Conservation (phyloP, 148 eudicot genomes). For the Dysphania ambrosioides region DNA sequence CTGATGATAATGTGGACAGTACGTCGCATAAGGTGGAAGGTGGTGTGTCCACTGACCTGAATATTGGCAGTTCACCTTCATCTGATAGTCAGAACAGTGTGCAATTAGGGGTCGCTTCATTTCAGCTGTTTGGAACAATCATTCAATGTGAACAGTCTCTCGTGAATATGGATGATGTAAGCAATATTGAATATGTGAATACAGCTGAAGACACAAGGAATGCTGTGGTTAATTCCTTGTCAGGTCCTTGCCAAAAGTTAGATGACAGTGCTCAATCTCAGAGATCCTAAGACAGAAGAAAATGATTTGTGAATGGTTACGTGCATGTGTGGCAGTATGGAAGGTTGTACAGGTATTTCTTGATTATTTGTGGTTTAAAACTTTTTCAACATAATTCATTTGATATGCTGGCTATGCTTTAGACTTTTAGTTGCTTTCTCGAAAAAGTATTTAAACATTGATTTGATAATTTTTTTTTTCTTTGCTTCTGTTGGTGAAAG, state of each 20-base stretch:
- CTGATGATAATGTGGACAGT: slow-evolving; percentile 20
- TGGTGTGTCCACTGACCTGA: slow-evolving; percentile 50
- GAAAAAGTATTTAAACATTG: not conserved
- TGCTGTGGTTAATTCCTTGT: slow-evolving; percentile 25
- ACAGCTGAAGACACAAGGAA: slow-evolving; percentile 29
- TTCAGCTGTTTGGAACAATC: slow-evolving; percentile 63
- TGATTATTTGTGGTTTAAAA: not conserved
- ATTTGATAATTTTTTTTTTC: not conserved
- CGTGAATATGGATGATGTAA: slow-evolving; percentile 28
- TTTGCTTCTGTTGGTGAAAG: not conserved
- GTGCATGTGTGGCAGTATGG: slow-evolving; percentile 1
- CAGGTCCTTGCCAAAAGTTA: slow-evolving; percentile 26
- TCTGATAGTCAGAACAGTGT: slow-evolving; percentile 58
- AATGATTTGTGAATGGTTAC: slow-evolving; percentile 30
- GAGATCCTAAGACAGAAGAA: slow-evolving; percentile 40
- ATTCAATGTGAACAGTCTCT: slow-evolving; percentile 35
- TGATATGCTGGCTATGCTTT: not conserved
- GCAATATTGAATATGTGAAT: too few species aligned
- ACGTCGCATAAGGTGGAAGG: slow-evolving; percentile 24
- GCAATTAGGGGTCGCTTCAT: slow-evolving; percentile 37
- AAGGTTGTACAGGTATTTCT: slow-evolving; percentile 31
- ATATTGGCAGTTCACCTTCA: slow-evolving; percentile 44
- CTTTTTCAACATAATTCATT: not conserved
- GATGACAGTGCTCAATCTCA: slow-evolving; percentile 35
- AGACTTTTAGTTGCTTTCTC: not conserved